Base-by-base conservation (phyloP, 495 filamentous ascomycete genomes). In the Penicillium bovifimosum region DNA sequence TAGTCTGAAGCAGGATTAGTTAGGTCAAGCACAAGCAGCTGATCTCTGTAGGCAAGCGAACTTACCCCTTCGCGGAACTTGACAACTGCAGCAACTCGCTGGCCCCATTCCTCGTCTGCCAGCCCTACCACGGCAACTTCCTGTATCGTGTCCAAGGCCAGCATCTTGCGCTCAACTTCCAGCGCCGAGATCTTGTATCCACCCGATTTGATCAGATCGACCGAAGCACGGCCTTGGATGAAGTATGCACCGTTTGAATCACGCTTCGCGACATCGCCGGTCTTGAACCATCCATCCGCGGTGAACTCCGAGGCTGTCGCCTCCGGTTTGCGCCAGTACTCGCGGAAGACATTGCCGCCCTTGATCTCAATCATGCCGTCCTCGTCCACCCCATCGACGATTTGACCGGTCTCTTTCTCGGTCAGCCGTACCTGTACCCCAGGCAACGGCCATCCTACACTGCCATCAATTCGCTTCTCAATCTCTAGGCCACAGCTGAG, bases 331-430 rank as follows among this genome's bases (percentile, higher is more conserved):
- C 67, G 60, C 72, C 72, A 76, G 50, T 76, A 76, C 44, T 74
- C 72, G 9, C 47, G 56, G 57, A 76, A 75, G 20, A 76, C 72
- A 29, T 74, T 74, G 17, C 66, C 60, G 13, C 73, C 73, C 47
- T 69, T 70, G 42, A 76, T 64, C 46, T 75, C 71, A 27, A 76
- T 74, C 70, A 74, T 74, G 9, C 74, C 74, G 27, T 75, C 72
- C 20, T 73, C 66, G 28, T 72, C 66, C 13, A 52, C 42, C 1
- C 45, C 52, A 1, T 72, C 65, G 11, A 74, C 51, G 1, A 71
- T 42, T 3, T 48, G 55, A 5, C 70, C 71, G 1, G 69, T 71
- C 40, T 73, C 71, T 48, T 71, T 71, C 14, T 74, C 64, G 1
- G 70, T 68, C 40, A 76, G 43, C 7, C 71, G 71, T 8, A 75